A percentile compares a stretch with the other conserved stretches of the same genome.
Conservation (phyloP, 371 early-diverging fungal genomes). For the Actinomortierella ambigua region DNA sequence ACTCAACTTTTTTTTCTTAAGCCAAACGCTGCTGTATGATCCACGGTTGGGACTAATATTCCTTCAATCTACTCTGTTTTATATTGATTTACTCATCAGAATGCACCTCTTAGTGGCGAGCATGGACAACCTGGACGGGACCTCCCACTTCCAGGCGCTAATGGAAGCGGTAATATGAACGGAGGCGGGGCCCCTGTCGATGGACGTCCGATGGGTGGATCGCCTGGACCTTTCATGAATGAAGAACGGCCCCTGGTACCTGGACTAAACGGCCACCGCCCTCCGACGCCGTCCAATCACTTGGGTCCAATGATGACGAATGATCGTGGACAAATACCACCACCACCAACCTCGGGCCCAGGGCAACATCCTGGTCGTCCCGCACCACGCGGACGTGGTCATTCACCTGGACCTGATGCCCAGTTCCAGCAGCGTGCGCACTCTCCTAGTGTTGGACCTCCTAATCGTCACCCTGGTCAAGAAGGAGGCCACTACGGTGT, state of each 20-base stretch:
- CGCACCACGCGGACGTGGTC: conserved; percentile 15
- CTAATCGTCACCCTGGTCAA: conserved; percentile 19
- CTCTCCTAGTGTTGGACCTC: conserved; percentile 29
- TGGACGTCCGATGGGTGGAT: conserved; percentile 1
- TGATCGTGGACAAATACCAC: conserved; percentile 13
- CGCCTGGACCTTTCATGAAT: conserved; percentile 18
- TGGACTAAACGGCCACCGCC: conserved; percentile 31
- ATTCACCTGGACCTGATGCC: conserved; percentile 23
- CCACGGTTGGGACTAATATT: not conserved
- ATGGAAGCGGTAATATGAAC: conserved; percentile 8
- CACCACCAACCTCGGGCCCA: conserved; percentile 10
- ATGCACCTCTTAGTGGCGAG: conserved; percentile 22
- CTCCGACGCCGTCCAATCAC: conserved; percentile 26
- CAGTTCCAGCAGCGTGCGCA: conserved; percentile 16
- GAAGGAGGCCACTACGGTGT: conserved; percentile 22
- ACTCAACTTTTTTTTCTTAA: not conserved
- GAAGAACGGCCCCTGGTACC: conserved; percentile 41
- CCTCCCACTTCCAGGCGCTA: conserved; percentile 26
- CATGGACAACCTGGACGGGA: conserved; percentile 27
- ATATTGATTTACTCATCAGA: conserved; percentile 4
- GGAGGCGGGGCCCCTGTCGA: not conserved
- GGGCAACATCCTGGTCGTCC: conserved; percentile 18
- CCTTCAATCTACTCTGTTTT: not conserved
- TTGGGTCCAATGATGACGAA: conserved; percentile 44
- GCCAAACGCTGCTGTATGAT: not conserved